Conservation (phyloP, 352 stramenopile genomes). For the Peronospora belbahrii region DNA sequence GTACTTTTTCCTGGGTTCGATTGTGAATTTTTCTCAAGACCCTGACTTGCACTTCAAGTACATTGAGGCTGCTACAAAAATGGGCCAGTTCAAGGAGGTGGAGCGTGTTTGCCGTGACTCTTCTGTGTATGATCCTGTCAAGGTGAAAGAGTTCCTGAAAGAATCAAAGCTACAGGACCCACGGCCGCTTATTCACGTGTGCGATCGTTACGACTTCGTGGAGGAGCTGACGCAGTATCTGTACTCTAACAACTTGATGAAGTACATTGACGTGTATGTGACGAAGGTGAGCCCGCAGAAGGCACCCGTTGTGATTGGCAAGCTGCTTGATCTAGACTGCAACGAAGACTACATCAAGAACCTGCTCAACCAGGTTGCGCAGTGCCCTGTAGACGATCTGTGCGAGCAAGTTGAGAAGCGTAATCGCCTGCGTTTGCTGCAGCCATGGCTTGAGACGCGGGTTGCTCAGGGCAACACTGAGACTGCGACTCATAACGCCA, state of each 20-base stretch:
- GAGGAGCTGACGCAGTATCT: slow-evolving; percentile 99
- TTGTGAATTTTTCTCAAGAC: slow-evolving; percentile 98
- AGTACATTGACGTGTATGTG: slow-evolving; percentile 99
- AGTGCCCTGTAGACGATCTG: slow-evolving; percentile 95
- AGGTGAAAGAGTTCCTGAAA: slow-evolving; percentile 99
- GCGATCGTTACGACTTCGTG: slow-evolving; percentile 98
- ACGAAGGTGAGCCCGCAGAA: slow-evolving; percentile 96
- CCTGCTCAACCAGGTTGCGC: slow-evolving; percentile 96
- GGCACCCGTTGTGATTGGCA: slow-evolving; percentile 97
- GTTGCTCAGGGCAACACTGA: slow-evolving; percentile 98
- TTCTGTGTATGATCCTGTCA: slow-evolving; percentile 98
- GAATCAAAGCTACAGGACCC: slow-evolving; percentile 98
- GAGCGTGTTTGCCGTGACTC: slow-evolving; percentile 99
- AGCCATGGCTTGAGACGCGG: slow-evolving; percentile 98
- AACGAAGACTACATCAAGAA: slow-evolving; percentile 99
- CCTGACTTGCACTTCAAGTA: slow-evolving; percentile 99
- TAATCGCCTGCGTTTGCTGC: slow-evolving; percentile 97
- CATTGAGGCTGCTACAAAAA: slow-evolving; percentile 99
- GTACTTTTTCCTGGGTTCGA: slow-evolving; percentile 99
- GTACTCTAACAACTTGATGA: slow-evolving; percentile 98
- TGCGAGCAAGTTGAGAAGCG: slow-evolving; percentile 98
- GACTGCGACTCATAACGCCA: slow-evolving; percentile 97
- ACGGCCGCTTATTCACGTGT: slow-evolving; percentile 98
- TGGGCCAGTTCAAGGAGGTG: slow-evolving; percentile 99
- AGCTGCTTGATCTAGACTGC: slow-evolving; percentile 96